Conservation (phyloP, 176 grass and related monocot species). For the Oryza australiensis region DNA sequence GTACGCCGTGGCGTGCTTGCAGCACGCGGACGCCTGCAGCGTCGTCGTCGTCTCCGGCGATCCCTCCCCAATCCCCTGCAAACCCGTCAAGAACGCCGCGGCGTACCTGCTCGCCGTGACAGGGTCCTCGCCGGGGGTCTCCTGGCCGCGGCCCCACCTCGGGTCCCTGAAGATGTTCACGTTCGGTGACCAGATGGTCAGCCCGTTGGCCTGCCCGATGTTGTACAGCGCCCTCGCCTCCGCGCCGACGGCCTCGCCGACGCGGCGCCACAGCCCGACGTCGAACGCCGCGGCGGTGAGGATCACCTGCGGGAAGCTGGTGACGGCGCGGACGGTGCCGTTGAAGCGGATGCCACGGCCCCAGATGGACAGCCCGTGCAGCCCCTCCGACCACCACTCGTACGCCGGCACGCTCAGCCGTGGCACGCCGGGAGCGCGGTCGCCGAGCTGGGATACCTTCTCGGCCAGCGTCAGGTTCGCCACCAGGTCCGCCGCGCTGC, state of each 20-base stretch:
- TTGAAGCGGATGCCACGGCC: constrained; percentile 57
- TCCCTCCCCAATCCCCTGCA: constrained; percentile 41
- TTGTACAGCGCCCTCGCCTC: constrained; percentile 50
- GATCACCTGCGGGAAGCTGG: constrained; percentile 87
- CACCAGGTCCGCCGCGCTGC: constrained; percentile 55
- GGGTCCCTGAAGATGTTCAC: constrained; percentile 84
- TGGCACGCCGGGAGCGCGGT: constrained; percentile 43
- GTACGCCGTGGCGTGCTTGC: constrained; percentile 88
- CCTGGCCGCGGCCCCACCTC: constrained; percentile 74
- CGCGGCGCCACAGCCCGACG: constrained; percentile 51
- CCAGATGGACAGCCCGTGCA: constrained; percentile 71
- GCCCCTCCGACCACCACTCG: constrained; percentile 82
- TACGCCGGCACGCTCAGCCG: constrained; percentile 66
- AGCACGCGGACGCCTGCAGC: constrained; percentile 71
- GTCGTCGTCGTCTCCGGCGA: neutral
- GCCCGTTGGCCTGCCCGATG: constrained; percentile 59
- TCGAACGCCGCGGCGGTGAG: constrained; percentile 76
- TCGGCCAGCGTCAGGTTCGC: constrained; percentile 50
- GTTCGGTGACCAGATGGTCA: constrained; percentile 77
- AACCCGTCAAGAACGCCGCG: constrained; percentile 52
- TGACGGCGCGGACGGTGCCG: constrained; percentile 40
- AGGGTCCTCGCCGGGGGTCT: constrained; percentile 86
- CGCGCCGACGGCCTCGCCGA: constrained; percentile 51
- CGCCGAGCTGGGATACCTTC: constrained; percentile 69
- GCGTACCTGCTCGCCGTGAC: constrained; percentile 50